Percentiles rank a stretch among this genome's conserved stretches.
Evolutionary conservation across 1,139 yeast species (phyloP).

Genomic region (Yamadazyma siamensis): DNA sequence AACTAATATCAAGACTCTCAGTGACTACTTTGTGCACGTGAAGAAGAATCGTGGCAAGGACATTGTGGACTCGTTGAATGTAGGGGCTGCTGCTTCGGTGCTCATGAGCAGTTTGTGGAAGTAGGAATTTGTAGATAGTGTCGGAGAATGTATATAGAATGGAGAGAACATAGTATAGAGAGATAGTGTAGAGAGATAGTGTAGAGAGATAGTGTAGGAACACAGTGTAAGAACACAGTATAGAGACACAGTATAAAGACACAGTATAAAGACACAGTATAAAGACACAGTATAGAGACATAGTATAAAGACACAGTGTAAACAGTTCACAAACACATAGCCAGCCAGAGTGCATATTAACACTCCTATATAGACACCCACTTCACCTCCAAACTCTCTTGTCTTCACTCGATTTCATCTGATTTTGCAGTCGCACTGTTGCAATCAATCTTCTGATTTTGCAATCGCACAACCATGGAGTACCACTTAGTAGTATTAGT

Average conservation of each 20-base stretch:
- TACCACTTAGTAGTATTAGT: slow-evolving; percentile 67
- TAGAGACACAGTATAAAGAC: too few relatives aligned
- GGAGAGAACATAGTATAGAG: neutral
- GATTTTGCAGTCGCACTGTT: neutral
- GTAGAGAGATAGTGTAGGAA: neutral
- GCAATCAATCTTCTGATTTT: neutral
- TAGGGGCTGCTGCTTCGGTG: slow-evolving; percentile 83
- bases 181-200: slow-evolving; percentile 1
- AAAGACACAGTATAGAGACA: too few relatives aligned
- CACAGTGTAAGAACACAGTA: too few relatives aligned
- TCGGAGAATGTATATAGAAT: neutral
- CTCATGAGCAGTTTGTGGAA: slow-evolving; percentile 46
- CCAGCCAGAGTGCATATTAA: too few relatives aligned
- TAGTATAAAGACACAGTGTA: too few relatives aligned
- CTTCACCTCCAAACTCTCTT: too few relatives aligned
- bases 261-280: too few relatives aligned
- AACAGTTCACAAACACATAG: too few relatives aligned
- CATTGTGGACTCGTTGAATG: slow-evolving; percentile 78
- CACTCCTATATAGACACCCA: too few relatives aligned
- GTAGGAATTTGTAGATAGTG: neutral
- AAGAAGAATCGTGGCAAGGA: slow-evolving; percentile 29
- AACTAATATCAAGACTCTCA: slow-evolving; percentile 55
- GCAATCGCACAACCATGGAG: slow-evolving; percentile 14
- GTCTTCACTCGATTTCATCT: too few relatives aligned
- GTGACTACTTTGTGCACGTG: slow-evolving; percentile 64